Conservation (phyloP, 176 grass and related monocot genomes). For the Dendrocalamus sinicus region DNA sequence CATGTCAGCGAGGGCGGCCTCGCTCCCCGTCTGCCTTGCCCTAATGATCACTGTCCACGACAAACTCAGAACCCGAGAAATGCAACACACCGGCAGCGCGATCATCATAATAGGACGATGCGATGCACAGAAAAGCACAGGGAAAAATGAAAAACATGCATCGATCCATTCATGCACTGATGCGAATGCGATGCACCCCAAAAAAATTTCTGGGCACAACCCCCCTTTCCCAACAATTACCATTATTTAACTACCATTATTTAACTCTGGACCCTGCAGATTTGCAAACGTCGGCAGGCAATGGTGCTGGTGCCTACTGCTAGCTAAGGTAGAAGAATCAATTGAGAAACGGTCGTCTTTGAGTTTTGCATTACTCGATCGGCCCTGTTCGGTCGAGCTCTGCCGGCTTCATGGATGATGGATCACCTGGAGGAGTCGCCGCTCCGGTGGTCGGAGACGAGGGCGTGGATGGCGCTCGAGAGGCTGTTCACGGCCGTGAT, state of each 20-base stretch:
- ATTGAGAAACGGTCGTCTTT: background rate
- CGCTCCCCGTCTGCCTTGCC: background rate
- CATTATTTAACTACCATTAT: constrained; percentile 57
- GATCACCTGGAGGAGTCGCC: constrained; percentile 58
- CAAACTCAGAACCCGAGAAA: constrained; percentile 46
- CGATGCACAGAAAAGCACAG: background rate
- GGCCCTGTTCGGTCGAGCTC: background rate
- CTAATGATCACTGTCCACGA: constrained; percentile 53
- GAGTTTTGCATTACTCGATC: background rate
- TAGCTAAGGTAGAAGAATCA: background rate
- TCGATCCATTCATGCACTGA: background rate
- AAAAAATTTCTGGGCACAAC: constrained; percentile 34
- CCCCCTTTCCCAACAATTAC: background rate
- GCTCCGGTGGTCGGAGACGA: constrained; percentile 82
- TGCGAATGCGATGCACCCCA: background rate
- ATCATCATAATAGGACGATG: background rate
- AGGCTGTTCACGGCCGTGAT: constrained; percentile 91
- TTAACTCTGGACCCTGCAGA: constrained; percentile 10
- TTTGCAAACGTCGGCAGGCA: background rate
- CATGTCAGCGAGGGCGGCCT: constrained; percentile 15
- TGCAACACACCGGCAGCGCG: background rate
- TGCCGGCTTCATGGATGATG: background rate
- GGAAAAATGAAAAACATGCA: background rate
- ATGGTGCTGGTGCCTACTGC: background rate
- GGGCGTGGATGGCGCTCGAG: constrained; percentile 83